phyloP scores from a whole-genome alignment of 2,329 filamentous ascomycete species.

The Aspergillus sp. region DNA sequence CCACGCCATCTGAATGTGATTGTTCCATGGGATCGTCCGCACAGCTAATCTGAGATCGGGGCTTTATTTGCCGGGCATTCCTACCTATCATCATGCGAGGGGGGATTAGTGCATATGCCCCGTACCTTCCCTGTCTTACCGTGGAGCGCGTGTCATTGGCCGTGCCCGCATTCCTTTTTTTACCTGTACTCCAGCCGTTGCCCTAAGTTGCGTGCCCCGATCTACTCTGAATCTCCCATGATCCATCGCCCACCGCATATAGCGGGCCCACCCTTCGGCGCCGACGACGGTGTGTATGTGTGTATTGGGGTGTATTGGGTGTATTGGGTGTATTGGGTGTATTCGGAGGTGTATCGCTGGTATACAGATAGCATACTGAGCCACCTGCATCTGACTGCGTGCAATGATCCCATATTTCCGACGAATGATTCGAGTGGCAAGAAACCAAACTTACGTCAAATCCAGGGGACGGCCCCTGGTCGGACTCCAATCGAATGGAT shows the following conservation, averaged over 20 bases:
- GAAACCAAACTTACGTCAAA: not conserved
- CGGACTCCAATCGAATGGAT: slow-evolving; percentile 16
- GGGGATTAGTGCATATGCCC: too few relatives aligned
- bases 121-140: not conserved
- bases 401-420: not conserved
- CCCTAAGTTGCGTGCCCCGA: not conserved
- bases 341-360: not conserved
- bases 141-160: too few relatives aligned
- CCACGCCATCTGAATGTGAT: too few relatives aligned
- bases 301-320: not conserved
- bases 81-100: not conserved
- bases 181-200: not conserved
- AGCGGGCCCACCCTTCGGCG: not conserved
- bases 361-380: not conserved
- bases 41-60: not conserved
- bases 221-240: not conserved
- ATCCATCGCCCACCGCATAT: not conserved
- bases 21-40: too few relatives aligned
- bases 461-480: slow-evolving; percentile 9
- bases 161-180: too few relatives aligned
- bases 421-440: not conserved
- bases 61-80: not conserved
- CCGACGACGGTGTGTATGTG: not conserved
- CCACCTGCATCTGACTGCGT: not conserved
- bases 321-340: not conserved